Percentiles rank a stretch among this genome's conserved stretches.
phyloP scores from a whole-genome alignment of 106 monocot species.

The Posidonia australis region DNA sequence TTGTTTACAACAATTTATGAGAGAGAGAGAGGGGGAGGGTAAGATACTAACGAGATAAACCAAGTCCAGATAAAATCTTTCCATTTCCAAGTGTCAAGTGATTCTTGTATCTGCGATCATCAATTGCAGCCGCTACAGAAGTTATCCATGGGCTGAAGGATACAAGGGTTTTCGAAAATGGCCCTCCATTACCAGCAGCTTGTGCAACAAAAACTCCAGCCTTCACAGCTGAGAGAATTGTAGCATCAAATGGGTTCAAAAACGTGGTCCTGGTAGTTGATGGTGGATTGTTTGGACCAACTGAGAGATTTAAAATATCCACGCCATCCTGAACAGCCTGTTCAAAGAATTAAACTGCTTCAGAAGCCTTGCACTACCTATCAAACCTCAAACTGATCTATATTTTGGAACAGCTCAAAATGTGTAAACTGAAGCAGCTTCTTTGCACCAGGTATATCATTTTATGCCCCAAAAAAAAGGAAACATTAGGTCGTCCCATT shows the following conservation, averaged over 20 bases:
- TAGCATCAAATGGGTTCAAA: slow-evolving; percentile 92
- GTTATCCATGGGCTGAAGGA: slow-evolving; percentile 97
- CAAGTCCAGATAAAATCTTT: slow-evolving; percentile 58
- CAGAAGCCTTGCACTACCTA: neutral
- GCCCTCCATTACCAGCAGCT: slow-evolving; percentile 96
- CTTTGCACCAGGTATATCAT: too few species aligned
- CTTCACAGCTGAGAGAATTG: slow-evolving; percentile 94
- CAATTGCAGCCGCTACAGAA: slow-evolving; percentile 97
- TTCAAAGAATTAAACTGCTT: slow-evolving; percentile 8
- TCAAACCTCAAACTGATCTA: too few species aligned
- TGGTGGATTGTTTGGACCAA: slow-evolving; percentile 93
- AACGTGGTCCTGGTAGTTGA: slow-evolving; percentile 77
- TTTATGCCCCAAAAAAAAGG: too few species aligned
- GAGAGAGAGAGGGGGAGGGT: neutral
- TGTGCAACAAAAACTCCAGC: slow-evolving; percentile 98
- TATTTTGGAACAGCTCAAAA: too few species aligned
- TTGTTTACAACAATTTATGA: neutral
- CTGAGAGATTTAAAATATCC: slow-evolving; percentile 92
- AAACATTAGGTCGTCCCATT: too few species aligned
- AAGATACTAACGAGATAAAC: slow-evolving; percentile 67
- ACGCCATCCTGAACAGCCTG: slow-evolving; percentile 99
- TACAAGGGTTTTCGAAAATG: slow-evolving; percentile 86
- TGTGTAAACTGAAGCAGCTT: too few species aligned
- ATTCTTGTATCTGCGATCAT: slow-evolving; percentile 94
- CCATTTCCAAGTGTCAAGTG: slow-evolving; percentile 81